Evolutionary conservation across 345 rosid species (phyloP).

Genomic region (Acer yangbiense): DNA sequence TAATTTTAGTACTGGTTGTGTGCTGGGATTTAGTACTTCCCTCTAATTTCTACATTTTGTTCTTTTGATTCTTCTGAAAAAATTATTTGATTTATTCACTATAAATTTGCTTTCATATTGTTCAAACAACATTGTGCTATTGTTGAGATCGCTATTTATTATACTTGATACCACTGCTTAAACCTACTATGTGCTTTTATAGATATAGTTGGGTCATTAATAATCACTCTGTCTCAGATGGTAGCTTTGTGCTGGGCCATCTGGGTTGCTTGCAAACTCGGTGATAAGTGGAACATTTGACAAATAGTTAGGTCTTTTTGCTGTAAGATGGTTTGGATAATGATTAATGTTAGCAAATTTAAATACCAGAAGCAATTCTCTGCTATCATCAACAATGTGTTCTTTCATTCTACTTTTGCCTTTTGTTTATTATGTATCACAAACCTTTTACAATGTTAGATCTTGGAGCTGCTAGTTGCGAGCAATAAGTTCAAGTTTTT

Average conservation of each 20-base stretch:
- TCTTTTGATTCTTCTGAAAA: not conserved
- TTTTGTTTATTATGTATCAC: not conserved
- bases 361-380: not conserved
- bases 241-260: not conserved
- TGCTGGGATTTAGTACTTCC: not conserved
- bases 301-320: not conserved
- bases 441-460: not conserved
- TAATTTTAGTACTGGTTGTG: no score
- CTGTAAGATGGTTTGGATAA: not conserved
- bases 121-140: not conserved
- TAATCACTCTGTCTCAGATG: not conserved
- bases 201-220: not conserved
- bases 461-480: not conserved
- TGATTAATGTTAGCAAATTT: not conserved
- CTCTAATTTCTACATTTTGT: not conserved
- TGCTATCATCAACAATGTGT: not conserved
- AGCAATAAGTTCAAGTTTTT: not conserved
- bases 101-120: not conserved
- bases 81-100: not conserved
- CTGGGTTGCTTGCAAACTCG: not conserved
- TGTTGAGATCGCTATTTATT: not conserved
- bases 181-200: not conserved
- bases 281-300: conserved; percentile 1
- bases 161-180: not conserved
- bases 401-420: not conserved